Evolutionary conservation across 2,329 filamentous ascomycete species (phyloP), one percentile per base, ranked within the genome.

Genomic region (Mycocentrospora acerina): DNA sequence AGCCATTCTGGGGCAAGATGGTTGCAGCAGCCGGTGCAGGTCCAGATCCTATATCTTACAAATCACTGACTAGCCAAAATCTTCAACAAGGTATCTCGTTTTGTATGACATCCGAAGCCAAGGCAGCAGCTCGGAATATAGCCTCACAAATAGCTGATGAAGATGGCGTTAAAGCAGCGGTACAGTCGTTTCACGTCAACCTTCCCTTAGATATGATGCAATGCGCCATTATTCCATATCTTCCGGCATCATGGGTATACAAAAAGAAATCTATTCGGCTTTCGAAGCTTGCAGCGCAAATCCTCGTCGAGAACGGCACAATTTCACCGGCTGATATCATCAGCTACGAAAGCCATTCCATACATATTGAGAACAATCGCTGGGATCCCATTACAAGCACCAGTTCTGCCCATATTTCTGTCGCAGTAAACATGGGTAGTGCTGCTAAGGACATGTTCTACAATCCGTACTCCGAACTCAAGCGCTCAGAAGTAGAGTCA

Each of bases 381-480:
- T 71, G 83, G 7, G 85, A 87, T 56, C 85, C 84, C 0, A 67
- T 88, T n/a, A 85, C 82, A 1, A 82, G 82, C 4, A 70, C 78
- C 4, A 74, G 77, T 2, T 79, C 79, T 4, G 81, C 82, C 0
- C 46, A 83, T 4, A 69, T 77, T 14, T 72, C 73, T 6, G 77
- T 76, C 0, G 59, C 82, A 1, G 73, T 74, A 2, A 73, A 77
- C 13, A 71, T 82, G 4, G 76, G 80, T 16, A 70, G 72, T 16
- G 82, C 83, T 0, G 65, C 84, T 11, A 79, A 76, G 2, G 75
- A 78, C 40, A 77, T 85, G 6, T 80, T 61, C 11, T 27, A 38
- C 12, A 38, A 46, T 4, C 49, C 55, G 0, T 49, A 47, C 14
- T 41, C 29, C 6, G 49, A 43, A 15, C 27, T 51, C 10, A 37